phyloP scores from a whole-genome alignment of 495 filamentous ascomycete genomes.

The Talaromyces trachyspermus region DNA sequence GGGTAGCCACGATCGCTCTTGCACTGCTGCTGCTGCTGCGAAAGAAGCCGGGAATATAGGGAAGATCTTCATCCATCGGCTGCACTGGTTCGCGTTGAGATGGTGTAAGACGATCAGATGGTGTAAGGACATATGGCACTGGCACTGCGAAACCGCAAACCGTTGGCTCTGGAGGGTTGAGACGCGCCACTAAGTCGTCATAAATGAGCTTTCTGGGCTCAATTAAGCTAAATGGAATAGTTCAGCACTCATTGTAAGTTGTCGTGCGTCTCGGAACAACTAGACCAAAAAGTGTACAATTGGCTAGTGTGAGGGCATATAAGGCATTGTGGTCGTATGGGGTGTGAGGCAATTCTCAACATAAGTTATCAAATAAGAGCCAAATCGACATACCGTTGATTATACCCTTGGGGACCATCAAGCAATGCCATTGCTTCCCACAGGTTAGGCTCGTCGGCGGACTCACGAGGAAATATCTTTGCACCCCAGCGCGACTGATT shows the following conservation, averaged over 20 bases:
- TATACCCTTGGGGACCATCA: conserved; percentile 7
- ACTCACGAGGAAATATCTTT: no score
- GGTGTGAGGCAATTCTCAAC: no score
- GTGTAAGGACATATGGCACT: not conserved
- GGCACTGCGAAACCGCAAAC: not conserved
- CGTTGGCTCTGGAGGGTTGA: no score
- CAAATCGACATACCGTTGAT: conserved; percentile 6
- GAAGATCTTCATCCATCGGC: conserved; percentile 5
- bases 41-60: conserved; percentile 1
- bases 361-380: not conserved
- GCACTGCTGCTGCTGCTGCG: not conserved
- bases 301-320: no score
- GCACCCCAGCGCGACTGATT: no score
- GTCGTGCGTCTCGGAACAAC: no score
- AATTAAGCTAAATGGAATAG: not conserved
- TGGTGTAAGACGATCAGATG: no score
- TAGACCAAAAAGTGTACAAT: no score
- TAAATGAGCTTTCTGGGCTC: not conserved
- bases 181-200: not conserved
- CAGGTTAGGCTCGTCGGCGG: conserved; percentile 2
- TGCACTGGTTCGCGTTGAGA: not conserved
- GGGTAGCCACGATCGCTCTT: conserved; percentile 4
- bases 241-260: no score
- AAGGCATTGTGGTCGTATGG: no score
- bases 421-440: conserved; percentile 7